These are phyloP conservation scores for Talaromyces sp. DNA, from an alignment of 2,329 filamentous ascomycete genomes.

Conservation along the genomic window DNA sequence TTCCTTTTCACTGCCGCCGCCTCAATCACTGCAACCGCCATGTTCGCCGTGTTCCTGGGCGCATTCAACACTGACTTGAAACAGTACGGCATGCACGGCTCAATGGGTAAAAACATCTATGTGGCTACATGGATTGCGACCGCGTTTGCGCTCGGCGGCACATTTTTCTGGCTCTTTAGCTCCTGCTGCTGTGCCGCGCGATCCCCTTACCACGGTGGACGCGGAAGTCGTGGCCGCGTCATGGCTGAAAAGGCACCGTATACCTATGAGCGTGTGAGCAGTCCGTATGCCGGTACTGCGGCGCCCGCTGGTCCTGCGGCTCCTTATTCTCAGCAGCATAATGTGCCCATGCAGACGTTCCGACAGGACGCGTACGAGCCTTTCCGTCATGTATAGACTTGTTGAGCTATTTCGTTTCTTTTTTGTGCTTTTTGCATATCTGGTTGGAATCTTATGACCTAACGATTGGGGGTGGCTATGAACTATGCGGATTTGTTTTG, in stretches of 20 bases:
- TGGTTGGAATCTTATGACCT: conserved; percentile 1
- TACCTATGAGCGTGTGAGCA: conserved; percentile 56
- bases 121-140: conserved; percentile 74
- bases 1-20: conserved; percentile 61
- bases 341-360: conserved; percentile 27
- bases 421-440: neutral
- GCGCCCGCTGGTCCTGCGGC: conserved; percentile 21
- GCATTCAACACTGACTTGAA: conserved; percentile 65
- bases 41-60: conserved; percentile 67
- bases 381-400: conserved; percentile 32
- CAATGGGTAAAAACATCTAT: conserved; percentile 68
- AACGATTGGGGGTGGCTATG: conserved; percentile 2
- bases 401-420: neutral
- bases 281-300: conserved; percentile 27
- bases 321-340: conserved; percentile 19
- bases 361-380: conserved; percentile 35
- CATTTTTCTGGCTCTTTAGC: conserved; percentile 87
- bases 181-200: conserved; percentile 85
- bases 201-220: conserved; percentile 46
- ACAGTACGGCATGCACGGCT: conserved; percentile 66
- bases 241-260: conserved; percentile 60
- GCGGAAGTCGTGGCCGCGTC: conserved; percentile 34
- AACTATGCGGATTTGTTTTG: neutral
- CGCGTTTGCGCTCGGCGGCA: conserved; percentile 70
- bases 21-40: conserved; percentile 70